Evolutionary conservation across 352 stramenopile genomes (phyloP).

Genomic region (Pythium phragmitis): DNA sequence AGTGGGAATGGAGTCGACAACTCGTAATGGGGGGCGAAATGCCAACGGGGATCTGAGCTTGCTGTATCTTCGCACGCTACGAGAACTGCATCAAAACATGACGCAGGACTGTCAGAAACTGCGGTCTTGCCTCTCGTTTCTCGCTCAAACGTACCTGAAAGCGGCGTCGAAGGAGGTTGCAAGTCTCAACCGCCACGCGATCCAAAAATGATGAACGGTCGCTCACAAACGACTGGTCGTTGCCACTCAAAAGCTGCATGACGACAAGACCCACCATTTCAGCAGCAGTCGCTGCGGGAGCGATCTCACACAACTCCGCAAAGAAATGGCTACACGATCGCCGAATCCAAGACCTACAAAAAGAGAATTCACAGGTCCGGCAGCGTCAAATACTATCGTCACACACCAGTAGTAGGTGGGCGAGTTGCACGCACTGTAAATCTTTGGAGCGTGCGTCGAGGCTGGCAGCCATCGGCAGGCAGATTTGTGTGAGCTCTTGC

Average conservation of each 20-base stretch:
- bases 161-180: slow-evolving; percentile 1
- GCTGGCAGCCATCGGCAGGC: not conserved
- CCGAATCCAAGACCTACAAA: slow-evolving; percentile 15
- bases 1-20: no score
- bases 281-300: not conserved
- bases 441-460: slow-evolving; percentile 4
- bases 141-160: slow-evolving; percentile 5
- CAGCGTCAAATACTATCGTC: no score
- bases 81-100: not conserved
- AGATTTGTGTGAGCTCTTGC: slow-evolving; percentile 14
- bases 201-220: not conserved
- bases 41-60: no score
- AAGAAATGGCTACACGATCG: slow-evolving; percentile 18
- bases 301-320: slow-evolving; percentile 6
- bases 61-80: not conserved
- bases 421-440: slow-evolving; percentile 6
- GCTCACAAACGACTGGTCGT: not conserved
- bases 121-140: no score
- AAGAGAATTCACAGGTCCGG: not conserved
- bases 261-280: not conserved
- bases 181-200: slow-evolving; percentile 3
- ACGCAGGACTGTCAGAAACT: not conserved
- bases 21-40: no score
- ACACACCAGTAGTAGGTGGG: not conserved
- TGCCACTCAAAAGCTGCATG: slow-evolving; percentile 11